phyloP scores from a whole-genome alignment of 2,329 filamentous ascomycete genomes.

The Neonectria magnoliae region DNA sequence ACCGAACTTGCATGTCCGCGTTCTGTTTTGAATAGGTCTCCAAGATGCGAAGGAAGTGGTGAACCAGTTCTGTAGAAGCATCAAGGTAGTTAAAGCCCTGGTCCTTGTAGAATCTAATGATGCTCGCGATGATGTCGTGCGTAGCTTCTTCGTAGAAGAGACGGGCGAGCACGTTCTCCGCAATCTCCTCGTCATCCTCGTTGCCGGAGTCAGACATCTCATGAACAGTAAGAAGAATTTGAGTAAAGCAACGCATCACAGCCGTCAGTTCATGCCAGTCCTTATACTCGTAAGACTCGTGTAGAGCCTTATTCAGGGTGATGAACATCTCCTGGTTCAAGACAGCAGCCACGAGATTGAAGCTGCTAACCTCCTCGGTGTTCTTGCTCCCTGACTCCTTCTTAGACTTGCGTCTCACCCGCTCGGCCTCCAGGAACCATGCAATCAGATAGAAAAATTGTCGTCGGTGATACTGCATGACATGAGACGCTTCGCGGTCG shows the following conservation, averaged over 20 bases:
- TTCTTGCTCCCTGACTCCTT: conserved; percentile 59
- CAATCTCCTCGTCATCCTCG: conserved; percentile 97
- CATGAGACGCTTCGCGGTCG: conserved; percentile 85
- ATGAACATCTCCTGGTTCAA: conserved; percentile 97
- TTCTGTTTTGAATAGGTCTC: conserved; percentile 97
- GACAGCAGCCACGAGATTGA: conserved; percentile 87
- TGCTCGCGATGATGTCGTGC: conserved; percentile 84
- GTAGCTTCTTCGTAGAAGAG: conserved; percentile 99
- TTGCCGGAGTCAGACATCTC: conserved; percentile 86
- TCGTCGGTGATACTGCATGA: conserved; percentile 78
- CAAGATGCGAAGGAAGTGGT: conserved; percentile 91
- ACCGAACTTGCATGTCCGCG: conserved; percentile 90
- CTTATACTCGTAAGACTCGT: conserved; percentile 81
- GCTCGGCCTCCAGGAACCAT: conserved; percentile 92
- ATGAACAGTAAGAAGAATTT: conserved; percentile 90
- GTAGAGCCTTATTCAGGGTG: conserved; percentile 84
- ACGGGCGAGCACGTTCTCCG: conserved; percentile 93
- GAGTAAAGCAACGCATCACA: conserved; percentile 92
- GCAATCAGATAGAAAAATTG: conserved; percentile 94
- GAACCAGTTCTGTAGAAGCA: conserved; percentile 87
- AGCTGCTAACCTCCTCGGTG: conserved; percentile 73
- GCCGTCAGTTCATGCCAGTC: conserved; percentile 88
- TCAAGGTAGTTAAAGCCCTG: conserved; percentile 95
- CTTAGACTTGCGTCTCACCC: conserved; percentile 72
- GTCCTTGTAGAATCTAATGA: conserved; percentile 88